A percentile compares a stretch with the other conserved stretches of the same genome.
Conservation (phyloP, 129 eudicot species). For the Helianthus annuus region HanXRQr2.0-SUNRISE NC_035437.2:171382906-171383405, state of each 20-base stretch:
- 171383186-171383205: background rate
- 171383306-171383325: conserved; percentile 69
- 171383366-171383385: conserved; percentile 87
- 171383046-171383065: conserved; percentile 88
- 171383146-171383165: conserved; percentile 1
- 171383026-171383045: conserved; percentile 64
- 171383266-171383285: conserved; percentile 96
- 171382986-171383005: background rate
- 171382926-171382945: conserved; percentile 42
- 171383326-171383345: conserved; percentile 68
- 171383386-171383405: conserved; percentile 81
- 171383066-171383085: conserved; percentile 89
- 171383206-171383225: background rate
- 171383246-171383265: conserved; percentile 84
- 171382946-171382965: background rate
- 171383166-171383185: background rate
- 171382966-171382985: background rate
- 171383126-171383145: conserved; percentile 81
- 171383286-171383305: conserved; percentile 92
- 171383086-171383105: conserved; percentile 64
- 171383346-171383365: conserved; percentile 66
- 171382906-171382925: conserved; percentile 73
- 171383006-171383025: background rate
- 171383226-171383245: conserved; percentile 92
- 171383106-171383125: conserved; percentile 97